Base-by-base conservation (phyloP, 2,329 filamentous ascomycete species). In the Fusarium sp. region DNA sequence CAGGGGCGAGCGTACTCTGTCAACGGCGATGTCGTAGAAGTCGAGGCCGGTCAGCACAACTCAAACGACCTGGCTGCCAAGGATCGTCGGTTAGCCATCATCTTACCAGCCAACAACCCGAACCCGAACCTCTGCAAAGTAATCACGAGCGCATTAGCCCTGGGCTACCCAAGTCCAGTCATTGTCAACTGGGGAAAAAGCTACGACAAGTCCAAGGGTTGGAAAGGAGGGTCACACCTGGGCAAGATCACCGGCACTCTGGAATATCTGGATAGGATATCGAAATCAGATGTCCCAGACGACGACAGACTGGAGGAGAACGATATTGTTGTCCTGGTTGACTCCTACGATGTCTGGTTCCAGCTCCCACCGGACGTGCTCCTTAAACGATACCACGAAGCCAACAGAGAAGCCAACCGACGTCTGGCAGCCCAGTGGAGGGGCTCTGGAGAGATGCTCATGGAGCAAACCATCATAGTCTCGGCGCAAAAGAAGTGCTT, bases 261-360 rank as follows among this genome's bases (percentile, higher is more conserved):
- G 0, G 63, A 70, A 12, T 74, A 71, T 12, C 65, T 74, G 0
- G 67, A 74, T 10, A 25, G 15, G 1, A 58, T 63, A 25, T 35
- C 36, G 2, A 40, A 31, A 0, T 19, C 25, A 0, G 22, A 28
- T 1, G 47, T 64, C 1, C 25, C 59, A 0, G 43, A 51, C 2
- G 53, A 36, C 2, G 51, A 70, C 12, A 53, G 38, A 8, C 45
- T 71, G 0, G 36, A 47, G 1, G 70, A 72, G 1, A 31, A 72
- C 6, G 72, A 74, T 22, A 41, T 74, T 1, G 42, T 73, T 8
- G 48, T 73, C 0, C 34, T 74, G 6, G 61, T 65, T 3, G 72
- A 74, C 15, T 66, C 70, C 1, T 67, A 70, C 8, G 72, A 74
- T 6, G 49, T 67, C 6, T 74, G 72, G 71, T 73, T 72, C 12